Evolutionary conservation across 345 rosid species (phyloP).

Genomic region (Durio zibethinus): DNA sequence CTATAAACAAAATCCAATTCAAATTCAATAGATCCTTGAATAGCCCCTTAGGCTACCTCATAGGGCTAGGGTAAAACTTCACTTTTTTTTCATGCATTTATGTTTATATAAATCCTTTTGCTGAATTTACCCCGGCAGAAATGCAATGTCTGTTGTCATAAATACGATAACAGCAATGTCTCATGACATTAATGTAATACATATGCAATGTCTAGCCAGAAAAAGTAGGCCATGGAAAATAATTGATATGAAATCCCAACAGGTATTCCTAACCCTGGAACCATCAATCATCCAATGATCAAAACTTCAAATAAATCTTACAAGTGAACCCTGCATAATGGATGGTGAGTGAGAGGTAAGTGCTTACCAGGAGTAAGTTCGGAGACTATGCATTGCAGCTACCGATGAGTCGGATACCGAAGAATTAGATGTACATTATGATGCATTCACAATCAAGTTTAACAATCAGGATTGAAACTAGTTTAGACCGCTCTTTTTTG

Average conservation of each 20-base stretch:
- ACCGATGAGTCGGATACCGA: background rate
- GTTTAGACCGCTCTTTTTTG: background rate
- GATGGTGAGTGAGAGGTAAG: background rate
- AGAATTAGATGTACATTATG: background rate
- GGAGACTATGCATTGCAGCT: background rate
- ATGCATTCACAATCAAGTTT: background rate
- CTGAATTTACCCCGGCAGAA: background rate
- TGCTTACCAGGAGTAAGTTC: background rate
- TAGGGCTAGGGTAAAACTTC: too few relatives aligned
- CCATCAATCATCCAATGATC: slow-evolving; percentile 1
- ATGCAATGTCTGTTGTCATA: background rate
- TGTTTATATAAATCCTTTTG: too few relatives aligned
- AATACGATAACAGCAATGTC: background rate
- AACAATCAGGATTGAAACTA: background rate
- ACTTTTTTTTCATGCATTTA: too few relatives aligned
- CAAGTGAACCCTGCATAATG: background rate
- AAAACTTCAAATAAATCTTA: background rate
- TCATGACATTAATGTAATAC: background rate
- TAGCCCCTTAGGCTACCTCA: too few relatives aligned
- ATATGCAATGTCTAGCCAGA: background rate
- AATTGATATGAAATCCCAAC: background rate
- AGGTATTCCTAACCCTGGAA: background rate
- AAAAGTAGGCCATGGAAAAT: background rate
- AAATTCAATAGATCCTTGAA: too few relatives aligned
- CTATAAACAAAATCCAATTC: too few relatives aligned